Conservation (phyloP, 768 basidiomycete genomes). For the Leccinum arenicola region DNA sequence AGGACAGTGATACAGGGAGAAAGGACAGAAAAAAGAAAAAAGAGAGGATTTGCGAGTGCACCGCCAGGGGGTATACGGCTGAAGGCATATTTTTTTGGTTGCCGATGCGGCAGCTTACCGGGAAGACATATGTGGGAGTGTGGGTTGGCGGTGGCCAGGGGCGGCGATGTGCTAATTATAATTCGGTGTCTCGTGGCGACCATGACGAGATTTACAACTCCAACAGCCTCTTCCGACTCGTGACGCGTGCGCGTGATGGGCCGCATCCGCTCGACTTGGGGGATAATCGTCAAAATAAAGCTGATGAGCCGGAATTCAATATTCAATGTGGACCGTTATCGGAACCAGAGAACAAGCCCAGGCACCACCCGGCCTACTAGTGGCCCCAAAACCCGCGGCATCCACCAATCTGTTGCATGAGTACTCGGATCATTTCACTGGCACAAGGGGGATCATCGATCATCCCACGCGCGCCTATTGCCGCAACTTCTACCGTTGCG, state of each 20-base stretch:
- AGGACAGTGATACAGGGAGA: constrained; percentile 24
- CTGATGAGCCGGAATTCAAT: no score
- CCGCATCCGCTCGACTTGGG: background rate
- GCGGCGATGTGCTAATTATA: constrained; percentile 6
- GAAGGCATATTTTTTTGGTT: constrained; percentile 15
- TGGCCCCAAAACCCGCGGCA: background rate
- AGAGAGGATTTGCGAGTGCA: constrained; percentile 21
- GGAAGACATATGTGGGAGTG: constrained; percentile 13
- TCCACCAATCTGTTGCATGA: no score
- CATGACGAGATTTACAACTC: background rate
- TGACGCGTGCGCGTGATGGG: no score
- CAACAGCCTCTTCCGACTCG: background rate
- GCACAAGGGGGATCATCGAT: background rate
- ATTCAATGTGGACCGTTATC: background rate
- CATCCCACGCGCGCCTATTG: background rate
- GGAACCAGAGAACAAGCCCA: no score
- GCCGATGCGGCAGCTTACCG: background rate
- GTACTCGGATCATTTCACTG: no score
- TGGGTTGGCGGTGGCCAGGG: background rate
- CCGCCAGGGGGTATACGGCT: background rate
- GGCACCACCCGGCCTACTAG: no score
- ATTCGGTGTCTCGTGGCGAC: background rate
- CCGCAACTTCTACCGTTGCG: background rate
- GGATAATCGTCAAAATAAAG: no score
- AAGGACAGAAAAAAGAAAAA: constrained; percentile 22